These are phyloP conservation scores for Leishmania aethiopica DNA, from an alignment of 208 protist genomes.

Conservation along the genomic window DNA sequence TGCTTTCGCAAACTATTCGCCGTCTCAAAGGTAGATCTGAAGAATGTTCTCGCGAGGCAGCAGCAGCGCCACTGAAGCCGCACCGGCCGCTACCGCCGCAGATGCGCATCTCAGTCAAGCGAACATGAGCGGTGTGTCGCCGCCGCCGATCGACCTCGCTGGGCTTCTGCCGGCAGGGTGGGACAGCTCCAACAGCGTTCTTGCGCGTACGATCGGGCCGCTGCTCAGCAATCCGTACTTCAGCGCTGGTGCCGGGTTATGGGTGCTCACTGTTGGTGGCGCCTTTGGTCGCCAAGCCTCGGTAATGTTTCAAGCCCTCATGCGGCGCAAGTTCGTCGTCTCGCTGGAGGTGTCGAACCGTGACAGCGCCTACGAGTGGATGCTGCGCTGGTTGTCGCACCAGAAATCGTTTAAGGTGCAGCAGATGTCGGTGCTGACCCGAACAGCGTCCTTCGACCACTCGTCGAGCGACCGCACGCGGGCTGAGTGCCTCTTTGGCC, in stretches of 20 bases:
- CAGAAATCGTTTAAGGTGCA: slow-evolving; percentile 71
- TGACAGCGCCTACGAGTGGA: slow-evolving; percentile 81
- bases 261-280: slow-evolving; percentile 78
- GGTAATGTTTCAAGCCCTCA: slow-evolving; percentile 36
- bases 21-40: slow-evolving; percentile 13
- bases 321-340: slow-evolving; percentile 73
- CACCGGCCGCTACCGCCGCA: slow-evolving; percentile 1
- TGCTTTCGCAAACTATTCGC: slow-evolving; percentile 8
- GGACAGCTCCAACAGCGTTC: slow-evolving; percentile 46
- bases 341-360: slow-evolving; percentile 86
- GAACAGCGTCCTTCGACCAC: slow-evolving; percentile 47
- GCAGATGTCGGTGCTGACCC: slow-evolving; percentile 81
- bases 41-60: slow-evolving; percentile 6
- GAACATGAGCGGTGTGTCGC: neutral
- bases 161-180: slow-evolving; percentile 62
- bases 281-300: slow-evolving; percentile 50
- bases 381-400: slow-evolving; percentile 84
- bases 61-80: slow-evolving; percentile 1
- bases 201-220: slow-evolving; percentile 40
- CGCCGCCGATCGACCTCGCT: slow-evolving; percentile 49
- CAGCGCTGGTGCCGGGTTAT: slow-evolving; percentile 86
- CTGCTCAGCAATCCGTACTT: slow-evolving; percentile 88
- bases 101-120: neutral
- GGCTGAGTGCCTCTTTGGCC: slow-evolving; percentile 69
- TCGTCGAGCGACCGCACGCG: slow-evolving; percentile 69